Percentiles rank a stretch among this genome's conserved stretches.
Evolutionary conservation across 2,329 filamentous ascomycete genomes (phyloP).

Genomic region (Cladosporium cucumerinum): DNA sequence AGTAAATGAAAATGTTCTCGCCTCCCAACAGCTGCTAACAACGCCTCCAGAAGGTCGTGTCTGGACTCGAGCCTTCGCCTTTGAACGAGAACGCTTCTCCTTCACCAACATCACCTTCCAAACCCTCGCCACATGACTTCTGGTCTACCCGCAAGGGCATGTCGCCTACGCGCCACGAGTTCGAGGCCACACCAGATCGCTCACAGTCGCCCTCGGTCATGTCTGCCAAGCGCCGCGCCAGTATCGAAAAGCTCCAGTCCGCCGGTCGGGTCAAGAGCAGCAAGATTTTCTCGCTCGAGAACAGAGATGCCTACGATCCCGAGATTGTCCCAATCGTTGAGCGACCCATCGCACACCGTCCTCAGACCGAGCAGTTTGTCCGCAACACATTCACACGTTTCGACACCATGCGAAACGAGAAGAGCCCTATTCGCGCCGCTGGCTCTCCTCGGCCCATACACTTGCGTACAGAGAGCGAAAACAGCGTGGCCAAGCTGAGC

Average conservation of each 20-base stretch:
- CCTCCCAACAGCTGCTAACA: neutral
- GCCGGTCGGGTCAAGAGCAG: slow-evolving; percentile 97
- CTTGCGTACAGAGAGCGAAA: slow-evolving; percentile 56
- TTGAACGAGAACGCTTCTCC: slow-evolving; percentile 46
- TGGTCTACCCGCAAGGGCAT: slow-evolving; percentile 75
- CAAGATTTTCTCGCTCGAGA: slow-evolving; percentile 91
- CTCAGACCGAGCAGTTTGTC: slow-evolving; percentile 60
- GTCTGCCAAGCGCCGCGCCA: slow-evolving; percentile 67
- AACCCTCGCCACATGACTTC: slow-evolving; percentile 73
- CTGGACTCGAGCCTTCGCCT: slow-evolving; percentile 74
- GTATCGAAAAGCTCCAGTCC: slow-evolving; percentile 91
- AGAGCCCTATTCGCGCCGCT: slow-evolving; percentile 30
- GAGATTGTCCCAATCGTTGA: slow-evolving; percentile 73
- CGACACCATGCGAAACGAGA: slow-evolving; percentile 44
- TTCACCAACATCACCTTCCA: slow-evolving; percentile 49
- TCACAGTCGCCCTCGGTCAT: slow-evolving; percentile 61
- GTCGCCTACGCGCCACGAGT: slow-evolving; percentile 61
- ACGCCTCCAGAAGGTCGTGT: slow-evolving; percentile 55
- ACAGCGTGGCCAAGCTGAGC: slow-evolving; percentile 56
- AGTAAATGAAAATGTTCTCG: slow-evolving; percentile 13
- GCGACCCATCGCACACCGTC: slow-evolving; percentile 65
- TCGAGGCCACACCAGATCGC: slow-evolving; percentile 61
- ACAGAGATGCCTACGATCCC: slow-evolving; percentile 89
- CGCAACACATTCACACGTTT: slow-evolving; percentile 65
- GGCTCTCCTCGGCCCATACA: slow-evolving; percentile 34